Conservation (phyloP, 164 flowering plant species). For the Vitis vinifera region DNA sequence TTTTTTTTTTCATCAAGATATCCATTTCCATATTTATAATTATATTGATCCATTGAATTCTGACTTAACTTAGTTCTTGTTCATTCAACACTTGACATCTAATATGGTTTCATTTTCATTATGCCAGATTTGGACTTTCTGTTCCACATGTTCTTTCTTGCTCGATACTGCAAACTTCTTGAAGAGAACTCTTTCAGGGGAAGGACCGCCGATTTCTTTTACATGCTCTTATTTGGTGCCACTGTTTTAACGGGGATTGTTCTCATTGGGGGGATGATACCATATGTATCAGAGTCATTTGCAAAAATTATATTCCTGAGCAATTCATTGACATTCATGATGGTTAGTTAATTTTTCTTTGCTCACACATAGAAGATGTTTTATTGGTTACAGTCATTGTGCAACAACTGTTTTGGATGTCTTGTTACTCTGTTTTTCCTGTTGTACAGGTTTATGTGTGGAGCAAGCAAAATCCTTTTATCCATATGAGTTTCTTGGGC, state of each 20-base stretch:
- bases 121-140: constrained; percentile 91
- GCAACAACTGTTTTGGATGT: background rate
- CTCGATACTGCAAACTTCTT: constrained; percentile 98
- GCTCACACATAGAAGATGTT: background rate
- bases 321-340: constrained; percentile 98
- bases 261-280: constrained; percentile 93
- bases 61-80: background rate
- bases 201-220: constrained; percentile 97
- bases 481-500: constrained; percentile 99
- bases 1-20: background rate
- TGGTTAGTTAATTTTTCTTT: constrained; percentile 57
- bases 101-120: constrained; percentile 15
- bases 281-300: constrained; percentile 84
- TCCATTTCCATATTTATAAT: background rate
- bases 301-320: constrained; percentile 93
- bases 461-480: constrained; percentile 99
- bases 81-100: background rate
- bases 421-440: background rate
- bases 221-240: constrained; percentile 99
- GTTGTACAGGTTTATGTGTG: constrained; percentile 87
- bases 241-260: constrained; percentile 86
- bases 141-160: constrained; percentile 99
- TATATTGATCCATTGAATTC: background rate
- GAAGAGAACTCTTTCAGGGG: constrained; percentile 99
- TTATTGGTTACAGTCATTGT: background rate